These are phyloP conservation scores for Basidiobolus meristosporus DNA, from an alignment of 371 early-diverging fungal species.

Conservation along the genomic window DNA sequence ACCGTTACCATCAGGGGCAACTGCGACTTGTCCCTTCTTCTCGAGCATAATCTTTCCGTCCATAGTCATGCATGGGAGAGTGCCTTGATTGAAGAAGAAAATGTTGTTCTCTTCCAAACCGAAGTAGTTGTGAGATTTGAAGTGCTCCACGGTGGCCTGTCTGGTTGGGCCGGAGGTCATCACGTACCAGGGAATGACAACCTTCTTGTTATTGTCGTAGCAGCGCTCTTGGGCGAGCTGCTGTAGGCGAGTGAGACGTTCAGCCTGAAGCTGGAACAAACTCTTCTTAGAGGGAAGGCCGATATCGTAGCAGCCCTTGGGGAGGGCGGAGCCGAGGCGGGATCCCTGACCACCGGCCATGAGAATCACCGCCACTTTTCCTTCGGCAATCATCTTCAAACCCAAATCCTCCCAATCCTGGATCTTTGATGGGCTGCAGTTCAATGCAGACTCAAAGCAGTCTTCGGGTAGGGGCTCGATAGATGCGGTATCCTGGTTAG, in stretches of 20 bases:
- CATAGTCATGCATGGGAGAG: slow-evolving; percentile 37
- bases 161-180: slow-evolving; percentile 69
- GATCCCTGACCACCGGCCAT: slow-evolving; percentile 87
- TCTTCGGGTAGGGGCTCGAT: slow-evolving; percentile 60
- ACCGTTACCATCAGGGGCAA: slow-evolving; percentile 82
- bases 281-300: slow-evolving; percentile 62
- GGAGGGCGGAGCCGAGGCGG: slow-evolving; percentile 66
- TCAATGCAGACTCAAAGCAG: slow-evolving; percentile 54
- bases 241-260: slow-evolving; percentile 73
- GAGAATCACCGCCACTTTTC: slow-evolving; percentile 82
- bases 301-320: slow-evolving; percentile 90
- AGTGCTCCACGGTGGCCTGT: slow-evolving; percentile 35
- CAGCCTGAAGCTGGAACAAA: slow-evolving; percentile 84
- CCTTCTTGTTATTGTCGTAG: slow-evolving; percentile 5
- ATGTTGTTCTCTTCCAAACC: slow-evolving; percentile 44
- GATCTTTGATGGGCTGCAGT: slow-evolving; percentile 25
- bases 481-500: no score
- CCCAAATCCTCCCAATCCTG: slow-evolving; percentile 58
- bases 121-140: slow-evolving; percentile 39
- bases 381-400: slow-evolving; percentile 51
- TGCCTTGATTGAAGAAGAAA: slow-evolving; percentile 49
- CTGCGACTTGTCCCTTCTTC: slow-evolving; percentile 27
- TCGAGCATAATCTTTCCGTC: slow-evolving; percentile 54
- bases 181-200: slow-evolving; percentile 55
- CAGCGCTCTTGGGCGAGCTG: slow-evolving; percentile 23